Base-by-base conservation (phyloP, 805 yeast species). In the Ogataea pilisensis region DNA sequence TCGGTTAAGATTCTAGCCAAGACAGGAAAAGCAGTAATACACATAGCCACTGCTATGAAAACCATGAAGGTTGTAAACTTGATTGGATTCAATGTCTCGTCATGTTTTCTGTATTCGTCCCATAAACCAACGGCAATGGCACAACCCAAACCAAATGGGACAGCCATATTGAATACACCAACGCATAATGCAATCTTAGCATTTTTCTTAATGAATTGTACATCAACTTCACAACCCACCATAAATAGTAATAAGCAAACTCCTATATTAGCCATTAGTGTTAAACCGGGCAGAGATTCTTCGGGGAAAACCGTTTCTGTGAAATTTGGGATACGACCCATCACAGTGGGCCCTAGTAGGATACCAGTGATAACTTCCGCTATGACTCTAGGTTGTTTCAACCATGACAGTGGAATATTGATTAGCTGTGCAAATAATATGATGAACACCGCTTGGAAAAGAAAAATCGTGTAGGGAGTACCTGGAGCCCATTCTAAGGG, bases 11-110 rank as follows among this genome's bases (percentile, higher is more conserved):
- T 85, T 56, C 95, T 76, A 2, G 86, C 91, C 46, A 85, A 63
- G 2, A 85, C 95, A 0, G 95, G 95, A 60, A 85, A 81, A 1
- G 95, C 95, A 3, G 95, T 85, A 49, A 85, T 83, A 47, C 91
- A 78, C 70, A 85, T 72, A 2, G 95, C 91, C 11, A 83, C 88
- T 2, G 91, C 90, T 37, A 85, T 80, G 51, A 85, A 85, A 9
- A 85, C 85, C 82, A 82, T 78, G 51, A 72, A 85, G 0, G 88
- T 82, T 12, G 90, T 80, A 55, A 84, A 85, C 39, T 78, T 68
- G 27, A 80, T 68, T 4, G 59, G 56, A 5, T 63, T 61, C 29
- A 55, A 45, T 31, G 54, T 51, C 4, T 56, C 64, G 16, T 60
- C 63, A 29, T 63, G 53, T 7, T 65, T 62, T 28, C 65, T 43